phyloP scores from a whole-genome alignment of 2,329 filamentous ascomycete species.

The Fusarium sacchari region DNA sequence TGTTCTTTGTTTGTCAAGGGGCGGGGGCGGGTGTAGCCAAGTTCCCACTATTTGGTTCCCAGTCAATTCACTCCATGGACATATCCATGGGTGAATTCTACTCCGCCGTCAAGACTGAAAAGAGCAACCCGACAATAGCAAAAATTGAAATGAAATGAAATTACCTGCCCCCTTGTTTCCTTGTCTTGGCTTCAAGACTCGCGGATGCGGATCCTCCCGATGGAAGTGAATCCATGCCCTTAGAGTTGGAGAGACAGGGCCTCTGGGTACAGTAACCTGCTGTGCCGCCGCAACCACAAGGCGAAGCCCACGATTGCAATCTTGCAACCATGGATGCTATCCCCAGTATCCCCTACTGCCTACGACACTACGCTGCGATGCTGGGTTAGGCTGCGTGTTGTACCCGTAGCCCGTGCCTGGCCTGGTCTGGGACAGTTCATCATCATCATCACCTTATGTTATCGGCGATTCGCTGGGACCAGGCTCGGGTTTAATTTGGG shows the following conservation, averaged over 20 bases:
- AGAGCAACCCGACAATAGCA: background rate
- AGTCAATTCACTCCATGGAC: conserved; percentile 13
- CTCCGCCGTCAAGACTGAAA: conserved; percentile 1
- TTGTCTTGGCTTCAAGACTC: background rate
- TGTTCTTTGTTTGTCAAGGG: background rate
- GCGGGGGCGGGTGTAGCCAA: background rate
- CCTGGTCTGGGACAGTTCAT: background rate
- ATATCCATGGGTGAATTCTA: conserved; percentile 1
- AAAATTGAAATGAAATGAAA: background rate
- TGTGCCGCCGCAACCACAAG: conserved; percentile 24
- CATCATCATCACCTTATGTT: background rate
- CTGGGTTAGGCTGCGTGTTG: background rate
- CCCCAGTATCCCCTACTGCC: background rate
- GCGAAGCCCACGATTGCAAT: conserved; percentile 18
- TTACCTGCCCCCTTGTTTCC: background rate
- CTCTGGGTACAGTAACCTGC: conserved; percentile 34
- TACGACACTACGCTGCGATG: background rate
- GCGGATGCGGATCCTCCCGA: conserved; percentile 25
- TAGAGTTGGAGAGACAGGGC: conserved; percentile 4
- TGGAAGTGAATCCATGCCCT: conserved; percentile 1
- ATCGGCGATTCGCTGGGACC: conserved; percentile 9
- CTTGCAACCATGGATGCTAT: conserved; percentile 8
- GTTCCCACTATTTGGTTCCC: conserved; percentile 4
- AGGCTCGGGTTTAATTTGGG: conserved; percentile 20
- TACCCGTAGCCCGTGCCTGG: conserved; percentile 10